Conservation (phyloP, 2,329 filamentous ascomycete genomes). For the Pseudofabraea citricarpa region DNA sequence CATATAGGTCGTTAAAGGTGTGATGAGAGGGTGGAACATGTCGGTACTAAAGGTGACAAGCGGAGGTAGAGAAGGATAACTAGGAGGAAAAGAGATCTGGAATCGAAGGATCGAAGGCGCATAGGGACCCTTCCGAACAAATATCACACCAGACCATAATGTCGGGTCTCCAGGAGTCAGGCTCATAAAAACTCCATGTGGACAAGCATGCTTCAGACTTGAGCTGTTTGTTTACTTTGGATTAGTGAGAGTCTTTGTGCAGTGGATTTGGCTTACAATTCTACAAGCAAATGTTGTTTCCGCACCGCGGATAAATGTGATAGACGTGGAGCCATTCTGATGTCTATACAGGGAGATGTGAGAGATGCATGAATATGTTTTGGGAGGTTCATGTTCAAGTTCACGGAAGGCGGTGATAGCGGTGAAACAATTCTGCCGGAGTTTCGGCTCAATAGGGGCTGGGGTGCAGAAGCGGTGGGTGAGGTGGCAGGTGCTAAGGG, state of each 20-base stretch:
- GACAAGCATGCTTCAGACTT: conserved; percentile 75
- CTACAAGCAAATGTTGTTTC: conserved; percentile 27
- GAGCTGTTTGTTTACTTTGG: conserved; percentile 49
- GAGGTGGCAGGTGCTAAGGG: no score
- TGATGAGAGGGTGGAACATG: conserved; percentile 91
- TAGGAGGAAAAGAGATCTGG: conserved; percentile 78
- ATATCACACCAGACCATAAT: conserved; percentile 87
- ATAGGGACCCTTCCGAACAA: conserved; percentile 92
- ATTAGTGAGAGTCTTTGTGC: conserved; percentile 8
- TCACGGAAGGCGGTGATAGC: background rate
- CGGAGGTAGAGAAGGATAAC: conserved; percentile 75
- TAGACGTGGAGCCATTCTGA: conserved; percentile 12
- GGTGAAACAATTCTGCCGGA: background rate
- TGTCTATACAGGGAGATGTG: conserved; percentile 11
- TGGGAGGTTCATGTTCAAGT: background rate
- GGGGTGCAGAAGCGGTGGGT: no score
- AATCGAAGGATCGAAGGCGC: conserved; percentile 83
- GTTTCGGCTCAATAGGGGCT: no score
- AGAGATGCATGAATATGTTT: no score
- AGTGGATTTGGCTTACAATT: conserved; percentile 20
- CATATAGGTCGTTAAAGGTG: conserved; percentile 90
- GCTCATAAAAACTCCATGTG: conserved; percentile 81
- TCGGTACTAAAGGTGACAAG: conserved; percentile 86
- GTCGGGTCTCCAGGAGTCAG: conserved; percentile 76
- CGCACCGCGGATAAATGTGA: conserved; percentile 23